Percentiles rank a stretch among this genome's conserved stretches.
These are phyloP conservation scores for Brachypodium distachyon DNA, from an alignment of 202 grass and related monocot species.

Conservation along the genomic window DNA sequence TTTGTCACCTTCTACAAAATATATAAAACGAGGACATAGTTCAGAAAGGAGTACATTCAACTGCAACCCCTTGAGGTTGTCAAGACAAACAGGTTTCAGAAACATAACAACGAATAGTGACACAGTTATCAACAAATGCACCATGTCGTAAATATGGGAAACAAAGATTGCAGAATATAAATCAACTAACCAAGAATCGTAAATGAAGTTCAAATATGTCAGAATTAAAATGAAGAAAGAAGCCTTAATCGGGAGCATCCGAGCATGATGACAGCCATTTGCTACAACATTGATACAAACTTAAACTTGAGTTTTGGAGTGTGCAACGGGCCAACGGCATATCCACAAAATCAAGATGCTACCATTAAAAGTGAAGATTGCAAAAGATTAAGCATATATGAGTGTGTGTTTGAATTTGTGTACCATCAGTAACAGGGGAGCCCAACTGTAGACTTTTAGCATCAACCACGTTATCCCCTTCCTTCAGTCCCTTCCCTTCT, in stretches of 20 bases:
- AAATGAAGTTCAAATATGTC: not conserved
- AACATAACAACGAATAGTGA: not conserved
- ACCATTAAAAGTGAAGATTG: not conserved
- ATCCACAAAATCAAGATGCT: not conserved
- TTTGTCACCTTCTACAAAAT: slow-evolving; percentile 24
- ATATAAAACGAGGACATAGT: not conserved
- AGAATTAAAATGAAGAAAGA: not conserved
- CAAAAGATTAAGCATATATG: not conserved
- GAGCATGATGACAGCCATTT: not conserved
- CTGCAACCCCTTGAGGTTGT: not conserved
- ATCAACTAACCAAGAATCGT: not conserved
- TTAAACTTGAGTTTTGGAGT: not conserved
- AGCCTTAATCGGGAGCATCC: not conserved
- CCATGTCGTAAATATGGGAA: not conserved
- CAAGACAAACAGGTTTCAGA: not conserved
- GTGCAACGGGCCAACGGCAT: not conserved
- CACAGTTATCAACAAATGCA: not conserved
- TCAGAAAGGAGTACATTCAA: slow-evolving; percentile 1
- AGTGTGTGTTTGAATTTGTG: not conserved
- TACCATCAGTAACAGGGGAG: slow-evolving; percentile 29
- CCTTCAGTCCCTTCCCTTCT: slow-evolving; percentile 45
- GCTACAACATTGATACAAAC: not conserved
- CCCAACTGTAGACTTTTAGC: slow-evolving; percentile 23
- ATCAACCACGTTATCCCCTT: slow-evolving; percentile 14
- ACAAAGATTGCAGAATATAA: not conserved